Conservation (phyloP, 495 filamentous ascomycete genomes). For the Tuber aestivum region DNA sequence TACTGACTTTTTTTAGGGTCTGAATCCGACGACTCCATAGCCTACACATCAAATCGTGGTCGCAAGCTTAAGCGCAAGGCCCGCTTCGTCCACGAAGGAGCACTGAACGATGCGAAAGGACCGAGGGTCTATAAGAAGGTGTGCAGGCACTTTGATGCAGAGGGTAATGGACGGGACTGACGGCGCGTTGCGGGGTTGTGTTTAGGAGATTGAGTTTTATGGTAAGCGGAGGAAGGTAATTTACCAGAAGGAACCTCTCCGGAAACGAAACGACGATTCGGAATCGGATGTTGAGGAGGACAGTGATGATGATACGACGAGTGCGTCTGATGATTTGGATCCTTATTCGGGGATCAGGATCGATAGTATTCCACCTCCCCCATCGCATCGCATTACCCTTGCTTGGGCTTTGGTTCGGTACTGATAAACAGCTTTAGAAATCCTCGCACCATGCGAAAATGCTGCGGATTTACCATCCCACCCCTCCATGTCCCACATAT, state of each 20-base stretch:
- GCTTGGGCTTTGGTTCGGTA: not conserved
- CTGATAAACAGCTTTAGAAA: conserved; percentile 51
- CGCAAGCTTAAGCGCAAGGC: conserved; percentile 85
- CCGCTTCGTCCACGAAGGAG: conserved; percentile 69
- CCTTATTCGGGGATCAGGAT: conserved; percentile 75
- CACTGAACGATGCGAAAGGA: conserved; percentile 61
- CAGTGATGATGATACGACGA: conserved; percentile 68
- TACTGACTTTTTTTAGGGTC: conserved; percentile 54
- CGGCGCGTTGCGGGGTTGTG: not conserved
- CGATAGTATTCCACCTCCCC: conserved; percentile 56
- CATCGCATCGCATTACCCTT: not conserved
- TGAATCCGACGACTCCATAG: conserved; percentile 78
- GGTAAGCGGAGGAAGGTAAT: conserved; percentile 82
- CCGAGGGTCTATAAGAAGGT: conserved; percentile 84
- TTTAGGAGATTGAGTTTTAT: conserved; percentile 72
- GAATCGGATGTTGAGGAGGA: conserved; percentile 71
- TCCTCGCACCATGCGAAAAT: conserved; percentile 79
- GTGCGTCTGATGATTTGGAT: conserved; percentile 66
- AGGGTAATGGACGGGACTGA: not conserved
- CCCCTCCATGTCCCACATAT: conserved; percentile 74
- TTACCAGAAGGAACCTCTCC: conserved; percentile 61
- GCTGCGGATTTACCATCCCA: conserved; percentile 79
- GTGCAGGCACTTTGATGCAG: conserved; percentile 22
- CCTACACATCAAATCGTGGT: conserved; percentile 75
- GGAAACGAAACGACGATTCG: conserved; percentile 71